Evolutionary conservation across 306 rosid species (phyloP).

Genomic region (Dalbergia cochinchinensis): DNA sequence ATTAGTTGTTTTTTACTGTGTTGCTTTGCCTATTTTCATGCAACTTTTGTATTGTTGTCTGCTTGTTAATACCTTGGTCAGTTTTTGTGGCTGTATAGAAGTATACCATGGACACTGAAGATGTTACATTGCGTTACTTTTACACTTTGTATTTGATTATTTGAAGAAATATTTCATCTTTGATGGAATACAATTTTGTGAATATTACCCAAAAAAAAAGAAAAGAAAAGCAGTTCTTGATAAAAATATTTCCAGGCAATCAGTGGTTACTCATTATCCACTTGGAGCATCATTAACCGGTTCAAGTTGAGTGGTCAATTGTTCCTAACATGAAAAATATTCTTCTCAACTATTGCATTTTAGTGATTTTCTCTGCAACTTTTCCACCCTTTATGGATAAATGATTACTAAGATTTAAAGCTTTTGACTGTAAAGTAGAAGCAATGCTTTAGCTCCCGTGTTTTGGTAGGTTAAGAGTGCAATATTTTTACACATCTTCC

Average conservation of each 20-base stretch:
- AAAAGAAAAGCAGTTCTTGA: neutral
- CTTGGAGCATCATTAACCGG: constrained; percentile 23
- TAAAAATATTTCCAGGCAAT: constrained; percentile 10
- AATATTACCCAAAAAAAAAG: neutral
- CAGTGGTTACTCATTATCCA: constrained; percentile 13
- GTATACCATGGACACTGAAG: constrained; percentile 19
- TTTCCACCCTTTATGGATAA: constrained; percentile 34
- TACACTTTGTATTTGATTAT: neutral
- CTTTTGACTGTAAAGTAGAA: neutral
- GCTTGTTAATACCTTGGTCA: constrained; percentile 17
- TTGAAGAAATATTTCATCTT: constrained; percentile 31
- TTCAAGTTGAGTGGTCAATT: constrained; percentile 27
- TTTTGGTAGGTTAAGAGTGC: constrained; percentile 31
- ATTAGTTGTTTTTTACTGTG: constrained; percentile 9
- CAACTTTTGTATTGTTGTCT: constrained; percentile 1
- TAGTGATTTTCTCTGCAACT: neutral
- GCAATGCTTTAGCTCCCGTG: constrained; percentile 16
- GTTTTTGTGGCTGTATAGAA: constrained; percentile 7
- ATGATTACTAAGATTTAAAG: neutral
- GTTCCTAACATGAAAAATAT: constrained; percentile 17
- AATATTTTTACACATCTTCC: constrained; percentile 32
- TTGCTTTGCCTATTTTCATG: constrained; percentile 31
- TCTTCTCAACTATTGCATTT: neutral
- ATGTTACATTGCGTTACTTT: neutral
- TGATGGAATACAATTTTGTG: constrained; percentile 2